A percentile compares a stretch with the other conserved stretches of the same genome.
Evolutionary conservation across 2,329 filamentous ascomycete genomes (phyloP).

Genomic region (Penicillium sp.): DNA sequence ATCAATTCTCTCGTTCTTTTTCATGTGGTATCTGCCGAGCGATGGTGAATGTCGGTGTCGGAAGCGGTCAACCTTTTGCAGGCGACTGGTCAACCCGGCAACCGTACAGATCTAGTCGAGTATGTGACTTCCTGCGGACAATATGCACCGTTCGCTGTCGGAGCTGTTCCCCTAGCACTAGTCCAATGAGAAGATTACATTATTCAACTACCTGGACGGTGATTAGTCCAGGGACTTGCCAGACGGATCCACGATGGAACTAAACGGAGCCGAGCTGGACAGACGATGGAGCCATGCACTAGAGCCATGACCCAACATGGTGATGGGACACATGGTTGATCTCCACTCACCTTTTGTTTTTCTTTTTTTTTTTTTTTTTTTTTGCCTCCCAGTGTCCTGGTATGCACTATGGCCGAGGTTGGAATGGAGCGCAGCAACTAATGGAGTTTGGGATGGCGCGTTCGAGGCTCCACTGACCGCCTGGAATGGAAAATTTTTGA

Average conservation of each 20-base stretch:
- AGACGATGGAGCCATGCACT: constrained; percentile 4
- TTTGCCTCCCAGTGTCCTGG: constrained; percentile 10
- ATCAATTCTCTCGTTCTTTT: background rate
- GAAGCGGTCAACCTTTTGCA: constrained; percentile 15
- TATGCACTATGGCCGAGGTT: constrained; percentile 22
- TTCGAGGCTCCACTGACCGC: constrained; percentile 7
- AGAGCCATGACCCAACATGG: constrained; percentile 11
- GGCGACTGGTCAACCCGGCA: constrained; percentile 22
- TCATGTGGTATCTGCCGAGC: background rate
- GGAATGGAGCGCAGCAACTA: constrained; percentile 17
- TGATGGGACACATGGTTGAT: constrained; percentile 23
- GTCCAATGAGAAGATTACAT: background rate
- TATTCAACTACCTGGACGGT: background rate
- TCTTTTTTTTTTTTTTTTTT: constrained; percentile 6
- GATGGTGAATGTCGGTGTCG: background rate
- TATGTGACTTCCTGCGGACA: background rate
- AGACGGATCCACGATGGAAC: background rate
- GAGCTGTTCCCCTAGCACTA: constrained; percentile 1
- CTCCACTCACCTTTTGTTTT: constrained; percentile 10
- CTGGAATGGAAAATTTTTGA: constrained; percentile 9
- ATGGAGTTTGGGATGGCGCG: background rate
- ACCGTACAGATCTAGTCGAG: constrained; percentile 22
- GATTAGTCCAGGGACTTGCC: background rate
- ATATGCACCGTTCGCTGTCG: background rate
- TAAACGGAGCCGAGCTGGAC: constrained; percentile 4